Evolutionary conservation across 169 alveolate species (phyloP).

Genomic region (Plasmodium chabaudi): DNA sequence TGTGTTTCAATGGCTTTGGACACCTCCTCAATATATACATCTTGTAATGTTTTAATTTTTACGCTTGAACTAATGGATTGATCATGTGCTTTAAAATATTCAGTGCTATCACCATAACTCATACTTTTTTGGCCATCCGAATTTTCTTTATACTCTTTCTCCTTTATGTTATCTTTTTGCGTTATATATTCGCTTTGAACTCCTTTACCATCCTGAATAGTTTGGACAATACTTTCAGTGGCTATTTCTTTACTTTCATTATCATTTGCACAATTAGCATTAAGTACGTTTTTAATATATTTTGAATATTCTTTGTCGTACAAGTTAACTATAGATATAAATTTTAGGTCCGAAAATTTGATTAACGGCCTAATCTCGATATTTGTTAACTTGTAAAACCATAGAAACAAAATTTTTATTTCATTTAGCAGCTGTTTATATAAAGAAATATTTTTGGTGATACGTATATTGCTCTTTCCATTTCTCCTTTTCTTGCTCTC

Average conservation of each 20-base stretch:
- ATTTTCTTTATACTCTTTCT: too few relatives aligned
- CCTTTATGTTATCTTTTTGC: too few relatives aligned
- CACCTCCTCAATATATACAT: constrained; percentile 34
- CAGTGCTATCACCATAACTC: too few relatives aligned
- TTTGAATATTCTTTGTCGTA: constrained; percentile 39
- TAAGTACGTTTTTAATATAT: constrained; percentile 21
- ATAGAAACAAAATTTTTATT: constrained; percentile 59
- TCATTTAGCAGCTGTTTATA: constrained; percentile 63
- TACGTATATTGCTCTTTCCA: constrained; percentile 16
- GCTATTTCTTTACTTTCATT: neutral
- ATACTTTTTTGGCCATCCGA: too few relatives aligned
- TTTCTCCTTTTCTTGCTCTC: constrained; percentile 15
- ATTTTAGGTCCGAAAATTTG: constrained; percentile 47
- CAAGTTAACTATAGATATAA: constrained; percentile 19
- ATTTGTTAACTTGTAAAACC: constrained; percentile 62
- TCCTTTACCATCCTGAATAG: too few relatives aligned
- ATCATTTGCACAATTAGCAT: neutral
- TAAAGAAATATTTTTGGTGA: constrained; percentile 23
- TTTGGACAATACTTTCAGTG: neutral
- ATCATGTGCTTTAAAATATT: too few relatives aligned
- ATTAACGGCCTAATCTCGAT: constrained; percentile 68
- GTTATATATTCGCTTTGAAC: too few relatives aligned
- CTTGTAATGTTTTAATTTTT: neutral
- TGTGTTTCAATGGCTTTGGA: constrained; percentile 2
- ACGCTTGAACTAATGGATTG: too few relatives aligned